phyloP scores from a whole-genome alignment of 2,329 filamentous ascomycete species.

The Pyricularia grisea region DNA sequence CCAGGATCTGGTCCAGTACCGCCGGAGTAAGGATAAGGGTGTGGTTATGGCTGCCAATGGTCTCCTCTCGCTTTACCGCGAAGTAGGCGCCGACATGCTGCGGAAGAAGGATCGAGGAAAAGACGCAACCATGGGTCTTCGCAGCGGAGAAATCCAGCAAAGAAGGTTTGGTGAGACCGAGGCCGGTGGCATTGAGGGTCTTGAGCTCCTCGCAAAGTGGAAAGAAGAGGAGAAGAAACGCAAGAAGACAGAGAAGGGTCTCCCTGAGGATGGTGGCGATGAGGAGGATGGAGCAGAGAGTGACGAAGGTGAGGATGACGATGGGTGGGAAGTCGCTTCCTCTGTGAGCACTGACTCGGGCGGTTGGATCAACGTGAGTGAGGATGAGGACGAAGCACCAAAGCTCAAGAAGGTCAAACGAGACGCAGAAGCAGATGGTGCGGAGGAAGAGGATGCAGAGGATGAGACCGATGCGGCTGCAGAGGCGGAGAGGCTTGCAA shows the following conservation, averaged over 20 bases:
- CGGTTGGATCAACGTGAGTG: conserved; percentile 88
- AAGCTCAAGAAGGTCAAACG: conserved; percentile 42
- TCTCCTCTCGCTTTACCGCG: conserved; percentile 79
- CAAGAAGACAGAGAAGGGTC: conserved; percentile 59
- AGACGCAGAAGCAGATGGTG: conserved; percentile 13
- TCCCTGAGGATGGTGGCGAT: conserved; percentile 51
- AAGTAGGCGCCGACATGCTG: conserved; percentile 82
- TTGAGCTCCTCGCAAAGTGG: conserved; percentile 86
- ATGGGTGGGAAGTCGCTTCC: conserved; percentile 53
- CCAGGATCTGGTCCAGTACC: conserved; percentile 91
- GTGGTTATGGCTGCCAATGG: conserved; percentile 98
- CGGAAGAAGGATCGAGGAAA: conserved; percentile 88
- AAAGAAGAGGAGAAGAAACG: conserved; percentile 80
- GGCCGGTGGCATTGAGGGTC: conserved; percentile 74
- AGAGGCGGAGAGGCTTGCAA: conserved; percentile 47
- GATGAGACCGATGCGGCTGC: conserved; percentile 28
- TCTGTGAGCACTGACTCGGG: conserved; percentile 60
- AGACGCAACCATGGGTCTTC: conserved; percentile 73
- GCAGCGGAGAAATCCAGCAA: conserved; percentile 64
- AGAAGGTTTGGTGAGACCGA: conserved; percentile 76
- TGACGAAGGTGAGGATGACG: conserved; percentile 50
- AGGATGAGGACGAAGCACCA: conserved; percentile 66
- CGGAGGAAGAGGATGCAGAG: conserved; percentile 21
- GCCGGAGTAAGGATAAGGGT: conserved; percentile 96
- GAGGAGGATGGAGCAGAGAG: conserved; percentile 49